phyloP scores from a whole-genome alignment of 441 rosid species.

The Melastoma candidum region DNA sequence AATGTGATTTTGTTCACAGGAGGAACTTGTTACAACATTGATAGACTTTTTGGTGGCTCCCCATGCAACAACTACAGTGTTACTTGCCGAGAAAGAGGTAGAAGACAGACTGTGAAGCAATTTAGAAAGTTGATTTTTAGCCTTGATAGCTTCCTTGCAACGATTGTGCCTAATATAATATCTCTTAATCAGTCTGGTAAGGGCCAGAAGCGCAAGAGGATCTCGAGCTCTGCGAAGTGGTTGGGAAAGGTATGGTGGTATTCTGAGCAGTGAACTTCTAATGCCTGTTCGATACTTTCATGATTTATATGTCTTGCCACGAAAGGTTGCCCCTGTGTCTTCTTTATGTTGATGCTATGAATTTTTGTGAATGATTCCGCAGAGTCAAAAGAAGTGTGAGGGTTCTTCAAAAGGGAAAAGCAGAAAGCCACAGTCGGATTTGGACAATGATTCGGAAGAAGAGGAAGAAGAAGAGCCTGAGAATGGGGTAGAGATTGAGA shows the following conservation, averaged over 20 bases:
- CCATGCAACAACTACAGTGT: slow-evolving; percentile 47
- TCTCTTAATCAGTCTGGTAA: slow-evolving; percentile 38
- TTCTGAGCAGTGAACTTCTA: not conserved
- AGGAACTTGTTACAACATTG: slow-evolving; percentile 57
- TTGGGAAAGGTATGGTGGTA: slow-evolving; percentile 48
- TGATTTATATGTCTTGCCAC: not conserved
- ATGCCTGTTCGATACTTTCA: not conserved
- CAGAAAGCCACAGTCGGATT: slow-evolving; percentile 23
- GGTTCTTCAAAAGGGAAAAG: slow-evolving; percentile 37
- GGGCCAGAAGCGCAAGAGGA: slow-evolving; percentile 71
- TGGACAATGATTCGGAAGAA: slow-evolving; percentile 24
- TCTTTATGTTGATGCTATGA: not conserved
- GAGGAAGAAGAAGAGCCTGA: slow-evolving; percentile 29
- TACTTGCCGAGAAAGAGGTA: slow-evolving; percentile 70
- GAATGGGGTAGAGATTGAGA: slow-evolving; percentile 45
- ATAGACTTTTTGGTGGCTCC: slow-evolving; percentile 83
- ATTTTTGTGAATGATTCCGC: slow-evolving; percentile 4
- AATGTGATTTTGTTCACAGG: slow-evolving; percentile 32
- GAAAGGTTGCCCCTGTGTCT: not conserved
- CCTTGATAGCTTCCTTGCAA: not conserved
- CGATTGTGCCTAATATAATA: slow-evolving; percentile 3
- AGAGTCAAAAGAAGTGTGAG: slow-evolving; percentile 51
- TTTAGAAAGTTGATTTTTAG: not conserved
- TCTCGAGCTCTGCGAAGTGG: slow-evolving; percentile 36
- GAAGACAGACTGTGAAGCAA: slow-evolving; percentile 13